A percentile compares a stretch with the other conserved stretches of the same genome.
phyloP scores from a whole-genome alignment of 2,329 filamentous ascomycete species.

The Hypoxylon sp. region DNA sequence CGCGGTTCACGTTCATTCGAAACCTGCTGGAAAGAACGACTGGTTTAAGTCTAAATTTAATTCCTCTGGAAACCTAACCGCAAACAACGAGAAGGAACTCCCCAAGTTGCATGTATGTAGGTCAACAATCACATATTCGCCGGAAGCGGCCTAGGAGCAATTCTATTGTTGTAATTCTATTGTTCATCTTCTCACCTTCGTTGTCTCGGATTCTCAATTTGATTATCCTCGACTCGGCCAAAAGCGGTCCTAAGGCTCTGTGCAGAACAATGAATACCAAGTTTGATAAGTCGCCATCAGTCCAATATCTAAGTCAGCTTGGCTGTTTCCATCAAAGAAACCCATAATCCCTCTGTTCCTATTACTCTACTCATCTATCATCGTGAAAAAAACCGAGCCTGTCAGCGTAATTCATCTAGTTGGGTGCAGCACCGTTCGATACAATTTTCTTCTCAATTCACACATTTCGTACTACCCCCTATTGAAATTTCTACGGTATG shows the following conservation, averaged over 20 bases:
- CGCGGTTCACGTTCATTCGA: slow-evolving; percentile 20
- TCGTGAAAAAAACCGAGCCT: not conserved
- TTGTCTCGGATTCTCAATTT: slow-evolving; percentile 12
- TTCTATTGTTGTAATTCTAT: slow-evolving; percentile 11
- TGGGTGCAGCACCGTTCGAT: not conserved
- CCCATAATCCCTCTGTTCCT: slow-evolving; percentile 11
- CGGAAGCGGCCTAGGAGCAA: slow-evolving; percentile 29
- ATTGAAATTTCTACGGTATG: not conserved
- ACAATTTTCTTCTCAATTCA: slow-evolving; percentile 16
- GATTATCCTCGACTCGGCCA: slow-evolving; percentile 4
- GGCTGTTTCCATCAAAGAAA: slow-evolving; percentile 29
- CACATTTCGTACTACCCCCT: not conserved
- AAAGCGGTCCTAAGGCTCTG: slow-evolving; percentile 12
- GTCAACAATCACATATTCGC: slow-evolving; percentile 7
- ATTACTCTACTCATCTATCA: slow-evolving; percentile 17
- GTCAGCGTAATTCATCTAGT: not conserved
- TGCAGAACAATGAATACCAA: slow-evolving; percentile 16
- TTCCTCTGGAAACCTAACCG: slow-evolving; percentile 11
- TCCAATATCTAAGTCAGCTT: slow-evolving; percentile 9
- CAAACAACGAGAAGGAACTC: slow-evolving; percentile 11
- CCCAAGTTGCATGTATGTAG: not conserved
- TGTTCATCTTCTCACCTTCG: slow-evolving; percentile 9
- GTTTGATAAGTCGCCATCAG: not conserved
- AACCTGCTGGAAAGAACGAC: slow-evolving; percentile 2
- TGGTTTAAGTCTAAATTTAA: slow-evolving; percentile 7